Percentiles rank a stretch among this genome's conserved stretches.
Evolutionary conservation across 2,329 filamentous ascomycete species (phyloP).

Genomic region (Cordyceps cicadae): DNA sequence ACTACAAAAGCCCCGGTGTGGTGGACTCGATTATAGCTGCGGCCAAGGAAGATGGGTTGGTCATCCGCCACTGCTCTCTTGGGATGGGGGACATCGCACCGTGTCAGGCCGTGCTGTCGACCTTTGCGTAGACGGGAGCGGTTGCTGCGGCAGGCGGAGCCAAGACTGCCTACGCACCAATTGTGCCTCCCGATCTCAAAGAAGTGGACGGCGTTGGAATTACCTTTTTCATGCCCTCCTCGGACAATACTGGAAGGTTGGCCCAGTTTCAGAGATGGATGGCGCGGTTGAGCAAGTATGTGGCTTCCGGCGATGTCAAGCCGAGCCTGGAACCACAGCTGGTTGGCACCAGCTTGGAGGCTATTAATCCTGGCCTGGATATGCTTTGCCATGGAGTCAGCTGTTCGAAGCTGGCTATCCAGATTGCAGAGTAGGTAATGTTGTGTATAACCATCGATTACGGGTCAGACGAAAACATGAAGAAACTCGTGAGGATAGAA

Average conservation of each 20-base stretch:
- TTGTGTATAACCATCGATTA: too few relatives aligned
- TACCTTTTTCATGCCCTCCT: conserved; percentile 30
- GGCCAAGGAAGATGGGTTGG: conserved; percentile 27
- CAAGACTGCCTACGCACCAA: conserved; percentile 31
- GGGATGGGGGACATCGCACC: conserved; percentile 26
- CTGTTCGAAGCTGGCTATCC: conserved; percentile 34
- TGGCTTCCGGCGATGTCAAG: conserved; percentile 24
- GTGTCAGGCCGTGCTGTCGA: conserved; percentile 30
- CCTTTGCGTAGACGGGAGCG: conserved; percentile 17
- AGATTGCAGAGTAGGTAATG: conserved; percentile 24
- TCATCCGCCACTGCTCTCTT: conserved; percentile 33
- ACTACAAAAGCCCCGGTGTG: conserved; percentile 28
- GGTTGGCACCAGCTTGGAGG: conserved; percentile 28
- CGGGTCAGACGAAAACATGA: too few relatives aligned
- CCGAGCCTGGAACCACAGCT: conserved; percentile 32
- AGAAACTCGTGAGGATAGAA: too few relatives aligned
- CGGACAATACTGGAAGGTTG: conserved; percentile 25
- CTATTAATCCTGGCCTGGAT: conserved; percentile 31
- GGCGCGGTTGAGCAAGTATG: conserved; percentile 26
- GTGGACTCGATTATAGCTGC: conserved; percentile 27
- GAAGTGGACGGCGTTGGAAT: conserved; percentile 26
- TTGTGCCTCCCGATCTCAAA: conserved; percentile 23
- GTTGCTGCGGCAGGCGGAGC: conserved; percentile 10
- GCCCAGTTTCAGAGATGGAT: conserved; percentile 32
- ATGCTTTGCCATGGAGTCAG: conserved; percentile 30